phyloP scores from a whole-genome alignment of 2,329 filamentous ascomycete genomes.

The Huntiella bhutanensis region DNA sequence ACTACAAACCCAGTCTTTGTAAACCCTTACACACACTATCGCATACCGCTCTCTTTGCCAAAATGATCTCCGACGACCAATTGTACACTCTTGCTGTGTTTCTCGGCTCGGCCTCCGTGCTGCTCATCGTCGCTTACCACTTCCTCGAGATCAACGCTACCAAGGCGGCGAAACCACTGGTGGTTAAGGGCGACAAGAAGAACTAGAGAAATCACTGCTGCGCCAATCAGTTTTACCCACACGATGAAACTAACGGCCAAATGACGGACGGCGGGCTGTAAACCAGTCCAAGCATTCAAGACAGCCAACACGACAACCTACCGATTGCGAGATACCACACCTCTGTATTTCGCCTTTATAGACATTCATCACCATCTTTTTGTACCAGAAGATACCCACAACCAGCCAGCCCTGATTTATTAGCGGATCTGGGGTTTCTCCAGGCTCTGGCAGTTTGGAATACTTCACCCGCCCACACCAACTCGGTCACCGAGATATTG shows the following conservation, averaged over 20 bases:
- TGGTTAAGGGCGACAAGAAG: constrained; percentile 6
- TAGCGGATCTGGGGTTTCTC: neutral
- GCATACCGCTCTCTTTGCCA: constrained; percentile 19
- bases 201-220: constrained; percentile 3
- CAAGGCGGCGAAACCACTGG: constrained; percentile 2
- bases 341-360: no score
- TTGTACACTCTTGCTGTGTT: constrained; percentile 87
- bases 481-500: no score
- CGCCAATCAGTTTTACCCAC: neutral
- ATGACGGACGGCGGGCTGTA: no score
- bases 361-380: neutral
- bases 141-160: constrained; percentile 85
- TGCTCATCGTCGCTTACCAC: constrained; percentile 87
- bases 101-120: constrained; percentile 73
- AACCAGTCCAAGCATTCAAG: no score
- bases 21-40: constrained; percentile 12
- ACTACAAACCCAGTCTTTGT: neutral
- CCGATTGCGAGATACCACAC: no score
- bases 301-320: no score
- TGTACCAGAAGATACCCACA: constrained; percentile 7
- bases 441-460: constrained; percentile 3
- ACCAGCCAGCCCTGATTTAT: neutral
- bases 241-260: neutral
- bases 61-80: constrained; percentile 85
- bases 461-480: no score